These are phyloP conservation scores for Verticillium longisporum DNA, from an alignment of 2,329 filamentous ascomycete genomes.

Conservation along the genomic window DNA sequence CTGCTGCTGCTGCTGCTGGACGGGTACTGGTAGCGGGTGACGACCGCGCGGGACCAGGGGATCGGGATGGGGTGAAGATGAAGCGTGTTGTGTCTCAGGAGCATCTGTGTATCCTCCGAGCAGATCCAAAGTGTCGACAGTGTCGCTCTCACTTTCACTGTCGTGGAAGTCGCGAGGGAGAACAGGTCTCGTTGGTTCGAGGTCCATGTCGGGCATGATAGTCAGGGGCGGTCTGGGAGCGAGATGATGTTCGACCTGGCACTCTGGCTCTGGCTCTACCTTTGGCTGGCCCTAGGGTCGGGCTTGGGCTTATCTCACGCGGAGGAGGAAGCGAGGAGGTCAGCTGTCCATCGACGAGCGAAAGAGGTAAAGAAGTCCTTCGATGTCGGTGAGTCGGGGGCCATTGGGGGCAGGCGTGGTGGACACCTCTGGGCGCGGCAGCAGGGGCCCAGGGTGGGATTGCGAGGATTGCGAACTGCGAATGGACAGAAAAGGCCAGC, in stretches of 20 bases:
- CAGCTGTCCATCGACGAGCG: conserved; percentile 8
- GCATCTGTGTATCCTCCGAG: conserved; percentile 1
- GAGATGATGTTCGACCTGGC: conserved; percentile 5
- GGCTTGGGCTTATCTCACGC: conserved; percentile 8
- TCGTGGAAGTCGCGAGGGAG: not conserved
- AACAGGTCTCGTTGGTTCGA: not conserved
- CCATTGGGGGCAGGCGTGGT: conserved; percentile 2
- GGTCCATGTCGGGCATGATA: not conserved
- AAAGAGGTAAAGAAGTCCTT: conserved; percentile 9
- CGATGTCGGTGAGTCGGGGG: conserved; percentile 3
- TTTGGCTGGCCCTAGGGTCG: conserved; percentile 8
- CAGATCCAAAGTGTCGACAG: conserved; percentile 7
- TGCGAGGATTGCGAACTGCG: conserved; percentile 9
- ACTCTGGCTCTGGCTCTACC: conserved; percentile 10
- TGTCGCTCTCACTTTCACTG: conserved; percentile 3
- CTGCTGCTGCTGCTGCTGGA: not conserved
- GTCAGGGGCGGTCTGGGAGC: not conserved
- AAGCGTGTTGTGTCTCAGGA: conserved; percentile 13
- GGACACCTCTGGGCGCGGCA: conserved; percentile 1
- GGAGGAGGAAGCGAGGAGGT: conserved; percentile 3
- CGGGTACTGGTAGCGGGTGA: not conserved
- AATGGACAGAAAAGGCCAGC: conserved; percentile 8
- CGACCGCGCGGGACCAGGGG: not conserved
- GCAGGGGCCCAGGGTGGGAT: conserved; percentile 5
- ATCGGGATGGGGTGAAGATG: conserved; percentile 4